Evolutionary conservation across 148 eudicot genomes (phyloP), one percentile per base, ranked within the genome.

Genomic region (Amaranthus hypochondriacus): DNA sequence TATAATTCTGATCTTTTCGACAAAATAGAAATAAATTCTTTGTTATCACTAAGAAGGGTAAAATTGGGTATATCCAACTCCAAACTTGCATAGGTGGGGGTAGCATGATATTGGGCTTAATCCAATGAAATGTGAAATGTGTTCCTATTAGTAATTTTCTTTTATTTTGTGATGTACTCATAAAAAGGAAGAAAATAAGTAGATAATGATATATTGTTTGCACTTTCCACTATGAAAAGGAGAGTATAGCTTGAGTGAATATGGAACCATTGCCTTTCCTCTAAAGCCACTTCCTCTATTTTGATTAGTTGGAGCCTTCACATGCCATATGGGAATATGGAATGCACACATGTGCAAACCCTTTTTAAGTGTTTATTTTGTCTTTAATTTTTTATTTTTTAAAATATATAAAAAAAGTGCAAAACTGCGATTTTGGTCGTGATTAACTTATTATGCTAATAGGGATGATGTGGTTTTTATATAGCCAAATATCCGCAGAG

Each of bases 261-360:
- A 60, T 72, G 7, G 44, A 60, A 21, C 65, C 66, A 9, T 72
- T 72, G 52, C 54, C 66, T 59, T 50, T 39, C 46, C 1, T 48
- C 66, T 72, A 72, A 59, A 72, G 75, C 66, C 75, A 72, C 56
- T 53, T 56, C 64, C 56, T 48, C 1, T 72, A 21, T 18, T 59
- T 13, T 48, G 49, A 59, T 21, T 61, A 48, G 56, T 43, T 61
- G 44, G 39, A 28, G 39, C 2, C 39, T 28, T 28, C 66, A 59
- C 66, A 58, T 72, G 56, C 46, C 47, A 48, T 51, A 51, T 69
- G n/a, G 72, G 39, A 28, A 28, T 28, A 28, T 28, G 39, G 39
- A 28, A 28, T 28, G 39, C 39, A 28, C 39, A 43, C 21, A 11
- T 59, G 75, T 48, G 48, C 5, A 21, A 12, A 48, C 14, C 6